Conservation (phyloP, 78 protist species). For the Anaeramoeba ignava region DNA sequence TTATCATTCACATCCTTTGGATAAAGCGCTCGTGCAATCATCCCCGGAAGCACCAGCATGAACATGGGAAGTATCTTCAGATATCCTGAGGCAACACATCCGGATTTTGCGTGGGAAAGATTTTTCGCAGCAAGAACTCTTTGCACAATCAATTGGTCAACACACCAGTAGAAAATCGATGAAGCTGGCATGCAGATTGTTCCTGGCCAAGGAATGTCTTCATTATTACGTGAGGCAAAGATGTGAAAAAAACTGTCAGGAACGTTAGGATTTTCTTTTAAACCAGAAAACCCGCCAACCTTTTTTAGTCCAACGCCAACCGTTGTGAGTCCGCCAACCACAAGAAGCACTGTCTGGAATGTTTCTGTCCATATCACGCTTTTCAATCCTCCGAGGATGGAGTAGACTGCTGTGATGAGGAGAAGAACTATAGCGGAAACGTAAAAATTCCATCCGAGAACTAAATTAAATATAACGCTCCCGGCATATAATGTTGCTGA, state of each 20-base stretch:
- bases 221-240: conserved; percentile 4
- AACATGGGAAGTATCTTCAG: conserved; percentile 14
- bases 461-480: conserved; percentile 11
- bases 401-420: conserved; percentile 23
- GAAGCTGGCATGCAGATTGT: conserved; percentile 5
- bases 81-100: neutral
- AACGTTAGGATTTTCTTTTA: neutral
- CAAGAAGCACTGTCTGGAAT: conserved; percentile 20
- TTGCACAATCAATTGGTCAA: conserved; percentile 28
- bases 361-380: conserved; percentile 39
- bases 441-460: conserved; percentile 16
- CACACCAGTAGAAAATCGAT: conserved; percentile 29
- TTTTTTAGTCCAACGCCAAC: neutral
- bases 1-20: neutral
- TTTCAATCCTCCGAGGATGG: conserved; percentile 24
- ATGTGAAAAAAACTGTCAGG: conserved; percentile 7
- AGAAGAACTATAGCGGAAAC: conserved; percentile 9
- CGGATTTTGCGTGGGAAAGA: conserved; percentile 9
- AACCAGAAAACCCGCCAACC: conserved; percentile 19
- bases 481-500: conserved; percentile 24
- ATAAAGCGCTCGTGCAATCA: conserved; percentile 15
- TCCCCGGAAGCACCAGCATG: conserved; percentile 31
- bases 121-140: conserved; percentile 21
- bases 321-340: conserved; percentile 15
- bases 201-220: conserved; percentile 17